Percentiles rank a stretch among this genome's conserved stretches.
phyloP scores from a whole-genome alignment of 2,329 filamentous ascomycete genomes.

The Apiospora sp. region DNA sequence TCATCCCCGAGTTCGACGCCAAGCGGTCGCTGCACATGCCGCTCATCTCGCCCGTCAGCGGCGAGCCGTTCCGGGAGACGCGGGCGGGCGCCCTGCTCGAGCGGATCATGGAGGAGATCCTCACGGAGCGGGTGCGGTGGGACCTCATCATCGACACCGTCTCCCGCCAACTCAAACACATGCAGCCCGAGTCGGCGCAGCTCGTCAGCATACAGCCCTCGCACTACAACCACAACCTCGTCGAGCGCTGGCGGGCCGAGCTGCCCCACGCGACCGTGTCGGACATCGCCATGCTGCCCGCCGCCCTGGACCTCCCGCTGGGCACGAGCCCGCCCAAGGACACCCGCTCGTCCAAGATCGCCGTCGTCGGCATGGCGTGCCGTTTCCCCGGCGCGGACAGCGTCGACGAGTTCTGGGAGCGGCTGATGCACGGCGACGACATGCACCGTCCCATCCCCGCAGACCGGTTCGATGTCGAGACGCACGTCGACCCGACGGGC shows the following conservation, averaged over 20 bases:
- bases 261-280: background rate
- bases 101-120: constrained; percentile 22
- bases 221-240: constrained; percentile 12
- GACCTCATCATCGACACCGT: constrained; percentile 18
- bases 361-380: constrained; percentile 71
- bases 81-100: background rate
- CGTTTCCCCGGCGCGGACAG: constrained; percentile 67
- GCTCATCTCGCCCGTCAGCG: constrained; percentile 15
- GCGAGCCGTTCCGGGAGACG: background rate
- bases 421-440: constrained; percentile 68
- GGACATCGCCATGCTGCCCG: background rate
- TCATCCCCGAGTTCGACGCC: constrained; percentile 1
- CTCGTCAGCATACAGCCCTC: constrained; percentile 14
- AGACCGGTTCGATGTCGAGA: constrained; percentile 26
- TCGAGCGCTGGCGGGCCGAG: constrained; percentile 9
- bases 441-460: constrained; percentile 55
- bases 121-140: constrained; percentile 16
- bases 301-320: background rate
- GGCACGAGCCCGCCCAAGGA: constrained; percentile 3
- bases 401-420: constrained; percentile 67
- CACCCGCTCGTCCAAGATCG: constrained; percentile 61
- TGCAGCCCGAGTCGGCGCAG: background rate
- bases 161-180: background rate
- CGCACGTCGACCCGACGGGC: constrained; percentile 59
- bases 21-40: background rate